Conservation (phyloP, 1,284 basidiomycete species). For the Ustilago nuda region DNA sequence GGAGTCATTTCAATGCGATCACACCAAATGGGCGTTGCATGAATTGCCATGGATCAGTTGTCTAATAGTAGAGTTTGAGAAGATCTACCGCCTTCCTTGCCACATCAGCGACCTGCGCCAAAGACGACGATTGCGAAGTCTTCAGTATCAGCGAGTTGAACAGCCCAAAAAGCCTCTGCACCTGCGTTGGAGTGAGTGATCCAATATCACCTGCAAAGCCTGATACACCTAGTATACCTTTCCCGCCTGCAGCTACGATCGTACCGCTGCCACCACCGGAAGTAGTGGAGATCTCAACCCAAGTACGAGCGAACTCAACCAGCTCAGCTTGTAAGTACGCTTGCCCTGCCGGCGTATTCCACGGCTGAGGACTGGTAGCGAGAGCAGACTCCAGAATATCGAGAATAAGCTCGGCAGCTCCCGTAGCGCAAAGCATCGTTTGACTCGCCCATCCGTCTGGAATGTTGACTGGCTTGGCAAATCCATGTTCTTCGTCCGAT, state of each 20-base stretch:
- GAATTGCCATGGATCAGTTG: too few relatives aligned
- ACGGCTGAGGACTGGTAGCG: conserved; percentile 71
- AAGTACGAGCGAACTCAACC: conserved; percentile 43
- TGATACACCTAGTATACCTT: background rate
- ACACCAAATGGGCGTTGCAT: too few relatives aligned
- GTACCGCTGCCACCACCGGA: conserved; percentile 10
- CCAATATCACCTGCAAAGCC: conserved; percentile 23
- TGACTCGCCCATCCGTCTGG: conserved; percentile 80
- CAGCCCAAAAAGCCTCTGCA: conserved; percentile 27
- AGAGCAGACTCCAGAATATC: conserved; percentile 87
- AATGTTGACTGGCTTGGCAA: conserved; percentile 28
- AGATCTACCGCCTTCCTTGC: conserved; percentile 31
- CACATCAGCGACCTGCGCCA: conserved; percentile 14
- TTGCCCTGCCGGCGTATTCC: conserved; percentile 55
- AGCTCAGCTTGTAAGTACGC: conserved; percentile 60
- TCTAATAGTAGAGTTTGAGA: conserved; percentile 48
- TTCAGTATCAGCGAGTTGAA: conserved; percentile 37
- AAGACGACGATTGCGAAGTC: conserved; percentile 9
- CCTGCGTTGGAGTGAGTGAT: conserved; percentile 14
- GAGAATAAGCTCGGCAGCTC: conserved; percentile 82
- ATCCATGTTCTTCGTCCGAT: background rate
- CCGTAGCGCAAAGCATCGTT: conserved; percentile 80
- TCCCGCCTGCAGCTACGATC: background rate
- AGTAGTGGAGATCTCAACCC: conserved; percentile 51
- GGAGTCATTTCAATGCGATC: too few relatives aligned